These are phyloP conservation scores for Boletus eberwhitei DNA, from an alignment of 768 basidiomycete genomes.

Conservation along the genomic window DNA sequence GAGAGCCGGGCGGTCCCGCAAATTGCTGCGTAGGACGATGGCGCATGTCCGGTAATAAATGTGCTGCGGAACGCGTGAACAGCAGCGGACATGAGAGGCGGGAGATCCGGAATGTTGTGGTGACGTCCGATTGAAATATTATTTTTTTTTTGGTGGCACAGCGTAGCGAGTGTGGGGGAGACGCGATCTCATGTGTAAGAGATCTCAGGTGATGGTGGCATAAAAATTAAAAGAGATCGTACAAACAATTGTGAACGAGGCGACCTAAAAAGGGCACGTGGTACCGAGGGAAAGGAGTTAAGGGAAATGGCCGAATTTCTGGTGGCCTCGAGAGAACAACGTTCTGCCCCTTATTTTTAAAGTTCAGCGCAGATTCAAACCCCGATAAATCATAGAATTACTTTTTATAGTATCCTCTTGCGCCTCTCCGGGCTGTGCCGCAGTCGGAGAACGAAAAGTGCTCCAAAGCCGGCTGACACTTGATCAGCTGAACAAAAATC, in stretches of 20 bases:
- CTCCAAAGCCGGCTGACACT: slow-evolving; percentile 31
- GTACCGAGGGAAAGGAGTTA: slow-evolving; percentile 17
- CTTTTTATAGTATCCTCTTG: slow-evolving; percentile 18
- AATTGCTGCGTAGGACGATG: slow-evolving; percentile 7
- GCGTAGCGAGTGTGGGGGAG: too few species aligned
- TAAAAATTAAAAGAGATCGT: too few species aligned
- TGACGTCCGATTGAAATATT: not conserved
- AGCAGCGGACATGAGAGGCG: slow-evolving; percentile 8
- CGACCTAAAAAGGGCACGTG: slow-evolving; percentile 14
- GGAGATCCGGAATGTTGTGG: not conserved
- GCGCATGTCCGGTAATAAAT: slow-evolving; percentile 4
- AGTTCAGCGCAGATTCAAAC: slow-evolving; percentile 30
- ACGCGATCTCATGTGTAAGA: slow-evolving; percentile 4
- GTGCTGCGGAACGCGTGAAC: slow-evolving; percentile 15
- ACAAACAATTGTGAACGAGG: too few species aligned
- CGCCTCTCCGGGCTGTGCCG: slow-evolving; percentile 30
- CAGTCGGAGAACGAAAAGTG: slow-evolving; percentile 33
- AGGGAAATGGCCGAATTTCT: slow-evolving; percentile 9
- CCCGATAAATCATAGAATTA: slow-evolving; percentile 15
- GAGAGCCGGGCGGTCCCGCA: slow-evolving; percentile 21
- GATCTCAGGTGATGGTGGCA: slow-evolving; percentile 6
- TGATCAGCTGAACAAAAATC: slow-evolving; percentile 29
- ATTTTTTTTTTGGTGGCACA: not conserved
- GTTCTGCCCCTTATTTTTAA: not conserved
- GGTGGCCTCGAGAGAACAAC: slow-evolving; percentile 25